phyloP scores from a whole-genome alignment of 495 filamentous ascomycete species.

The Beverwykella pulmonaria region DNA sequence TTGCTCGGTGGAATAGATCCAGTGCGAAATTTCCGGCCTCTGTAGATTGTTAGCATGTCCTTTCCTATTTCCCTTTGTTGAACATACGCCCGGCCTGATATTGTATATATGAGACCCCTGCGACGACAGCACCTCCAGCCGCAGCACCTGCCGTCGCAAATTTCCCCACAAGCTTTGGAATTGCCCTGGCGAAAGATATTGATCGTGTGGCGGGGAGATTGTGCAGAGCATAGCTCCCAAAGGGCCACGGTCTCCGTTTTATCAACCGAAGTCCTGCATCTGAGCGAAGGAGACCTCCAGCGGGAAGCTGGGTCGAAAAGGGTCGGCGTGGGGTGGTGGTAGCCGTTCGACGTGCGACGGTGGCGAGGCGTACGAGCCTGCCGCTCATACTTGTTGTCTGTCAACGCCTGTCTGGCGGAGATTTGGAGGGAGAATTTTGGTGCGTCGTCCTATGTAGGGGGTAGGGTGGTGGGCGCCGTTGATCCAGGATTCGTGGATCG shows the following conservation, averaged over 20 bases:
- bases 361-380: constrained; percentile 74
- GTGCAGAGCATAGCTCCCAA: constrained; percentile 75
- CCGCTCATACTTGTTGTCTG: constrained; percentile 66
- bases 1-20: constrained; percentile 72
- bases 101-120: constrained; percentile 86
- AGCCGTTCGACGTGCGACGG: constrained; percentile 60
- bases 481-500: not conserved
- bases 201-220: constrained; percentile 82
- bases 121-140: constrained; percentile 85
- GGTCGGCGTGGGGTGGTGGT: constrained; percentile 64
- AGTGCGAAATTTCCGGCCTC: constrained; percentile 89
- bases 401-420: not conserved
- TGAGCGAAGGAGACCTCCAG: constrained; percentile 70
- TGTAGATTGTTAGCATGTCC: constrained; percentile 46
- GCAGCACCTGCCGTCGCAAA: constrained; percentile 84
- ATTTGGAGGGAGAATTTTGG: not conserved
- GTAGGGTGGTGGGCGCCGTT: not conserved
- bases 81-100: constrained; percentile 89
- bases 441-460: not conserved
- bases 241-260: constrained; percentile 69
- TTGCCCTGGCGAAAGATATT: constrained; percentile 79
- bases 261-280: constrained; percentile 62
- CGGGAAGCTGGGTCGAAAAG: constrained; percentile 54
- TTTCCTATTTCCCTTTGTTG: not conserved
- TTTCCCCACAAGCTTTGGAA: constrained; percentile 89